Evolutionary conservation across 169 alveolate species (phyloP), one percentile per base, ranked within the genome.

Genomic region (Cryptosporidium sp.): DNA sequence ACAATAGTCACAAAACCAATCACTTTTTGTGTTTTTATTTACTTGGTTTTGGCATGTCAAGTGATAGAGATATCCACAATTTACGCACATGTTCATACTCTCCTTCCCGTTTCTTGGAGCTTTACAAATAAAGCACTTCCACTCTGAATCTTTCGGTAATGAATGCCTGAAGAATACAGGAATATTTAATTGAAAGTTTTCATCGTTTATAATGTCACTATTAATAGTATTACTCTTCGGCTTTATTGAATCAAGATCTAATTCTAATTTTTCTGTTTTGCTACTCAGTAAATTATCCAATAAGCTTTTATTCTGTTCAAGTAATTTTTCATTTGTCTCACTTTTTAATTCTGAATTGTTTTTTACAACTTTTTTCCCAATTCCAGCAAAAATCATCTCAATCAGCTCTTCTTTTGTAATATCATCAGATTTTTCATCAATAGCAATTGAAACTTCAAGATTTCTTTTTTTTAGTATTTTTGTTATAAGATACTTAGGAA

Each of bases 1-100:
- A 37, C 89, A 80, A 39, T 29, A 43, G 16, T 80, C 89, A 65
- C 89, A 80, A 29, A 80, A 62, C 89, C 89, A 80, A 80, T 80
- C 89, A 80, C 62, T 59, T 35, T 61, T 65, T 45, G 35, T 65
- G 31, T 7, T 23, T 41, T 43, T 67, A 41, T 35, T 41, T 5
- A 41, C 8, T 12, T 80, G 55, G 37, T 18, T 62, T 41, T 80
- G 89, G 33, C 89, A 80, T 16, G n/a, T 12, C 4, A 23, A 21
- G 33, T 80, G 89, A 80, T 80, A 80, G 3, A 67, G 21, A 23
- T 62, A 65, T 16, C 89, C 89, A 80, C 89, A 80, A 41, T 65
- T 65, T 62, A 45, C 89, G 35, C 89, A 80, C 89, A 80, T 80
- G 12, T 45, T 35, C 74, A 80, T 80, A 23, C 33, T 33, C 26